Percentiles rank a stretch among this genome's conserved stretches.
These are phyloP conservation scores for Trypanosoma melophagium DNA, from an alignment of 208 protist species.

Conservation along the genomic window DNA sequence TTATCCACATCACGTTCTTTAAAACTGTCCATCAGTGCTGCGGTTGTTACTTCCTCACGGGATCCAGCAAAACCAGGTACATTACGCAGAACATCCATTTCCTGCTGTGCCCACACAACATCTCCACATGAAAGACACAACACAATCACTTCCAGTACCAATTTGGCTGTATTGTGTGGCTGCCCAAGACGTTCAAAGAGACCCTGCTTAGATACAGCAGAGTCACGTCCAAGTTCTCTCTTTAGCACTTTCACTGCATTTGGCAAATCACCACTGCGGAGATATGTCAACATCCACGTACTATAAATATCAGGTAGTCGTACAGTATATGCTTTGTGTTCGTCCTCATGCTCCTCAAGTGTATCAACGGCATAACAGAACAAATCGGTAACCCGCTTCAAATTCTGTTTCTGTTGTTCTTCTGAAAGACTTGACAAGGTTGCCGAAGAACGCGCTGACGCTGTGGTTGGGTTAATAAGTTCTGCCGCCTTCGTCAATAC, in stretches of 20 bases:
- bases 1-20: slow-evolving; percentile 62
- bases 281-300: slow-evolving; percentile 36
- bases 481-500: slow-evolving; percentile 25
- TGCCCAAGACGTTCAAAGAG: slow-evolving; percentile 68
- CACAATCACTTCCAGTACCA: slow-evolving; percentile 69
- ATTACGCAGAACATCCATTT: slow-evolving; percentile 46
- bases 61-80: slow-evolving; percentile 67
- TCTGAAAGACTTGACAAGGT: slow-evolving; percentile 18
- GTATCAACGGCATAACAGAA: slow-evolving; percentile 32
- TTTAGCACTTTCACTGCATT: slow-evolving; percentile 28
- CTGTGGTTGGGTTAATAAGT: slow-evolving; percentile 25
- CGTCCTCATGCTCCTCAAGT: slow-evolving; percentile 52
- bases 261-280: slow-evolving; percentile 42
- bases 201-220: slow-evolving; percentile 49
- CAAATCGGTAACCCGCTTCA: slow-evolving; percentile 13
- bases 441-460: background rate
- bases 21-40: slow-evolving; percentile 49
- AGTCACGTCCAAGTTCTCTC: slow-evolving; percentile 12
- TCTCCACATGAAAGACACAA: slow-evolving; percentile 37
- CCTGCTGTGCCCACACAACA: slow-evolving; percentile 62
- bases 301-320: slow-evolving; percentile 70
- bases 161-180: slow-evolving; percentile 70
- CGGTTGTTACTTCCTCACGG: slow-evolving; percentile 48
- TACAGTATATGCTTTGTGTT: slow-evolving; percentile 36
- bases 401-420: slow-evolving; percentile 26